phyloP scores from a whole-genome alignment of 352 stramenopile species.

The Aphanomyces stellatus region DNA sequence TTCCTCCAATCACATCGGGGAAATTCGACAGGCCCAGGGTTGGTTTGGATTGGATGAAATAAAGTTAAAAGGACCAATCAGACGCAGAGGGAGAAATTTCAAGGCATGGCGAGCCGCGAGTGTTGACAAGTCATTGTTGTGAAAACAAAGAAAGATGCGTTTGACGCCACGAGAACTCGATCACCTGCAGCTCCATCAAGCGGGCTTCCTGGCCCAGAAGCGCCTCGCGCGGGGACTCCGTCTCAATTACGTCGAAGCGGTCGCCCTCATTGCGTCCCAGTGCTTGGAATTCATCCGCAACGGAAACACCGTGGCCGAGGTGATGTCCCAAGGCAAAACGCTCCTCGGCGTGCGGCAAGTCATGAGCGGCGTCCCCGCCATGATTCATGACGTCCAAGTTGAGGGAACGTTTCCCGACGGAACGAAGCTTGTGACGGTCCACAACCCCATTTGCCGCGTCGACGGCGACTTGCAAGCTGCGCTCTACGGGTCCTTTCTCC shows the following conservation, averaged over 20 bases:
- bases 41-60: not conserved
- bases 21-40: not conserved
- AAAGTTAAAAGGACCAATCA: not conserved
- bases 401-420: slow-evolving; percentile 97
- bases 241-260: slow-evolving; percentile 92
- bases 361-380: slow-evolving; percentile 81
- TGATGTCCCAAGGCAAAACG: slow-evolving; percentile 82
- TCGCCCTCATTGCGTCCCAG: slow-evolving; percentile 90
- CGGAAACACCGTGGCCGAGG: slow-evolving; percentile 74
- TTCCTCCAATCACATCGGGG: too few relatives aligned
- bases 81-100: too few relatives aligned
- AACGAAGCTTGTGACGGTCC: slow-evolving; percentile 95
- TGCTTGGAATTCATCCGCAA: slow-evolving; percentile 95
- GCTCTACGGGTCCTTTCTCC: slow-evolving; percentile 92
- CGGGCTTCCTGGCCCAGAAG: slow-evolving; percentile 90
- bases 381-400: slow-evolving; percentile 93
- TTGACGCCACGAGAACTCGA: slow-evolving; percentile 65
- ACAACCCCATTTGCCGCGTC: slow-evolving; percentile 85
- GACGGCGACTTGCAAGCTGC: slow-evolving; percentile 88
- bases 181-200: slow-evolving; percentile 71
- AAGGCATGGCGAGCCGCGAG: too few relatives aligned
- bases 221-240: slow-evolving; percentile 84
- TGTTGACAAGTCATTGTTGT: not conserved
- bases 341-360: slow-evolving; percentile 88
- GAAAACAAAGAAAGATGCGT: slow-evolving; percentile 26